Base-by-base conservation (phyloP, 2,329 filamentous ascomycete genomes). In the Penicillium sp. region DNA sequence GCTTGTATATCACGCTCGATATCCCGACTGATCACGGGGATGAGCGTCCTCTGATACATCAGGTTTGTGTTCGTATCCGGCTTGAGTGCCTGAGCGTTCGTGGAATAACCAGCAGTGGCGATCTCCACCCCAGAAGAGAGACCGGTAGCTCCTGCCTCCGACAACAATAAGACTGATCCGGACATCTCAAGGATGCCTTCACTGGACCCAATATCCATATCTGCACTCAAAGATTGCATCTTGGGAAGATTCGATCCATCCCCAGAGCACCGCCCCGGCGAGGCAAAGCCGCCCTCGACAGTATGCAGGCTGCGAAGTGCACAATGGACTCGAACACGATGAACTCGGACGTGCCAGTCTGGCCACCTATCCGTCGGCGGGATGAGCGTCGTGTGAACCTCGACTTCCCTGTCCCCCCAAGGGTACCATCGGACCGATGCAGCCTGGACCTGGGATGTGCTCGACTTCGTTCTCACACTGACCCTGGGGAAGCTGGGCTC, bases 281-380 rank as follows among this genome's bases (percentile, higher is more conserved):
- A 55, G 5, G 59, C 47, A 38, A 61, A 61, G 15, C 59, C 59
- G 34, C 59, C 59, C 57, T 61, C 59, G 3, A 55, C 52, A 5
- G 41, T 58, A 39, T 61, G 55, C 17, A 61, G n/a, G 6, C 43
- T 55, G 14, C 48, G 48, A 2, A 59, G 22, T 2, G 37, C 22
- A 39, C 28, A 39, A n/a, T 60, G 54, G 14, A 45, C n/a, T 10
- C 45, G 55, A 25, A 65, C 31, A 6, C 60, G 57, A 25, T 68
- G 66, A 5, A 67, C 11, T n/a, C 66, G 54, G 7, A 64, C 42
- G 54, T 68, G 64, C 66, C 66, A 67, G 10, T 62, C 66, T 0
- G 66, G 64, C 54, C 60, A 65, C 5, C 25, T 4, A 35, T 64
- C 51, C 4, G 43, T 57, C 0, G 60, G 54, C 28, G 64, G 64